These are phyloP conservation scores for Kickxella alabastrina DNA, from an alignment of 192 early-diverging fungal genomes.

Conservation along the genomic window DNA sequence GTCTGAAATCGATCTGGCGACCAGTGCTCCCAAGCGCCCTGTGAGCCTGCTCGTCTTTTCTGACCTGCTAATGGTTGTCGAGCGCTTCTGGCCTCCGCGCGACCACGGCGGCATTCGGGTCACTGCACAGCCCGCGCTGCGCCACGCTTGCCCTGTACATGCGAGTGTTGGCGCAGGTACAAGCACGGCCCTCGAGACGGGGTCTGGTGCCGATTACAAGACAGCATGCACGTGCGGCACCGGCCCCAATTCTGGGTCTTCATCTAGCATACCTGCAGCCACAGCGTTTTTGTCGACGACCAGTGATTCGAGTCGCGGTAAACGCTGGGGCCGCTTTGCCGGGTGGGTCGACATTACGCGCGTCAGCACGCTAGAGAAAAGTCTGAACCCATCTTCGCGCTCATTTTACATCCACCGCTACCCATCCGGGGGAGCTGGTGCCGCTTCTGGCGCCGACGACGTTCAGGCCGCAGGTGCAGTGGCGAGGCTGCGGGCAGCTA, in stretches of 20 bases:
- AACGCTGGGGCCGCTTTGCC: slow-evolving; percentile 44
- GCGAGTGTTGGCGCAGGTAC: slow-evolving; percentile 2
- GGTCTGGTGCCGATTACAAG: neutral
- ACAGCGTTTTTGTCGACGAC: slow-evolving; percentile 38
- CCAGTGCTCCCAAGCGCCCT: slow-evolving; percentile 39
- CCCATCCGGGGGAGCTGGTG: neutral
- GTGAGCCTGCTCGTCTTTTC: slow-evolving; percentile 50
- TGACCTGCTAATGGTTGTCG: slow-evolving; percentile 51
- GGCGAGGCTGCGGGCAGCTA: slow-evolving; percentile 18
- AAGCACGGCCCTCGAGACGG: neutral
- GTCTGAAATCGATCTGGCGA: slow-evolving; percentile 47
- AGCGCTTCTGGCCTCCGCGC: slow-evolving; percentile 47
- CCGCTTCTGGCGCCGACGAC: slow-evolving; percentile 7
- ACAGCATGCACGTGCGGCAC: slow-evolving; percentile 8
- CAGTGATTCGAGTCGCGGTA: slow-evolving; percentile 22
- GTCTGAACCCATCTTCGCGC: slow-evolving; percentile 25
- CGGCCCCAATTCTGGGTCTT: neutral
- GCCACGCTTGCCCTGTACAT: slow-evolving; percentile 18
- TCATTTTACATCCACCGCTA: slow-evolving; percentile 44
- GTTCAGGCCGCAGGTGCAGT: neutral
- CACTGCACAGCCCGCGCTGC: slow-evolving; percentile 19
- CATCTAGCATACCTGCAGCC: slow-evolving; percentile 7
- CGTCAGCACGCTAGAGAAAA: slow-evolving; percentile 46
- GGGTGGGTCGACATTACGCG: slow-evolving; percentile 49
- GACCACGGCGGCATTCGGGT: slow-evolving; percentile 43